A percentile compares a stretch with the other conserved stretches of the same genome.
Evolutionary conservation across 495 filamentous ascomycete species (phyloP).

Genomic region (Penicillium parvum): DNA sequence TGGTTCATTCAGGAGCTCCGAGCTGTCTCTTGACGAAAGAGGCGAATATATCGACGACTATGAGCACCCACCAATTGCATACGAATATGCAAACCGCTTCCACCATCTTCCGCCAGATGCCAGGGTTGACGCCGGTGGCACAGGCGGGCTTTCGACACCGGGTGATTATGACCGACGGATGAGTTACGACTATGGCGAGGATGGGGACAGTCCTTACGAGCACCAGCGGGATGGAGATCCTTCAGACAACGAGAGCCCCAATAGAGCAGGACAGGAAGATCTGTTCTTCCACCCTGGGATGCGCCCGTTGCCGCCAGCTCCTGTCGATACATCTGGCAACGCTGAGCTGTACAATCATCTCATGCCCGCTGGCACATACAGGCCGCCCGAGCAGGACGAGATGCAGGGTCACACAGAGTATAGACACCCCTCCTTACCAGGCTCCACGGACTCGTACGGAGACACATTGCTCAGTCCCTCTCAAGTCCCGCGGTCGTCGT

Average conservation of each 20-base stretch:
- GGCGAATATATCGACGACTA: slow-evolving; percentile 39
- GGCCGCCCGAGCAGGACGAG: slow-evolving; percentile 36
- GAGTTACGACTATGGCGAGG: slow-evolving; percentile 94
- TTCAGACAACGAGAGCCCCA: slow-evolving; percentile 50
- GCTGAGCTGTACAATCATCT: slow-evolving; percentile 42
- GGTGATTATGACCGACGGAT: slow-evolving; percentile 58
- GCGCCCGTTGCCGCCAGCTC: slow-evolving; percentile 78
- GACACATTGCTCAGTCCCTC: slow-evolving; percentile 41
- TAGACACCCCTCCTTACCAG: slow-evolving; percentile 37
- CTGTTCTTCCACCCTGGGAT: slow-evolving; percentile 92
- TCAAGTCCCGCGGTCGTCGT: slow-evolving; percentile 80
- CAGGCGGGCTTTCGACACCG: slow-evolving; percentile 77
- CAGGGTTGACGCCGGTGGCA: slow-evolving; percentile 75
- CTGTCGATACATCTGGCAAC: slow-evolving; percentile 48
- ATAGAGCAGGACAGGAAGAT: slow-evolving; percentile 70
- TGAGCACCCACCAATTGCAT: slow-evolving; percentile 40
- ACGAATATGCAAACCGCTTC: slow-evolving; percentile 57
- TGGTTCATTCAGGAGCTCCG: slow-evolving; percentile 37
- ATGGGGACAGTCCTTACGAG: slow-evolving; percentile 45
- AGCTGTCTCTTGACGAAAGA: slow-evolving; percentile 30
- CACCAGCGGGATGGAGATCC: slow-evolving; percentile 48
- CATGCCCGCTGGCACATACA: slow-evolving; percentile 55
- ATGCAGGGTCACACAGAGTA: slow-evolving; percentile 36
- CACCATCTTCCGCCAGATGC: slow-evolving; percentile 50
- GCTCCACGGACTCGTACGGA: slow-evolving; percentile 44